Conservation (phyloP, 352 stramenopile species). For the Aphanomyces invadans region DNA sequence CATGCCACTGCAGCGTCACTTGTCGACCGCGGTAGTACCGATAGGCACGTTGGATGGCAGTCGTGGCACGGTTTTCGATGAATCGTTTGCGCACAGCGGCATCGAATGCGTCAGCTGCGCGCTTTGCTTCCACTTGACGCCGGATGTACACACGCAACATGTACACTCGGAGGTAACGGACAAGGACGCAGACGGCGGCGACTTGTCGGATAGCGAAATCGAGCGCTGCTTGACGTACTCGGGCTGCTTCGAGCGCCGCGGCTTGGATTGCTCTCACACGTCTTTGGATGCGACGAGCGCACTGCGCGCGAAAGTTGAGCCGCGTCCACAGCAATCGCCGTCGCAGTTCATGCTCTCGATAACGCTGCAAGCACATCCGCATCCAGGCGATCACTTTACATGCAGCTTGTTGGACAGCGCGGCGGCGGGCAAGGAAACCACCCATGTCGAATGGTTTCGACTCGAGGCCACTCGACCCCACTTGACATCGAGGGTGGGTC, state of each 20-base stretch:
- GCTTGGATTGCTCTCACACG: constrained; percentile 36
- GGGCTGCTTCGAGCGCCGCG: constrained; percentile 27
- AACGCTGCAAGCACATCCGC: background rate
- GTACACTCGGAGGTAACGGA: constrained; percentile 30
- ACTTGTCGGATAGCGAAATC: constrained; percentile 31
- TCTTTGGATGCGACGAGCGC: constrained; percentile 42
- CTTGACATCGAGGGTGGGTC: constrained; percentile 35
- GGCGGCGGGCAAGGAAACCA: constrained; percentile 36
- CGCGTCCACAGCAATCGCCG: background rate
- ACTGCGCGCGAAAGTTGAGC: constrained; percentile 39
- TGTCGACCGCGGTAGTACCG: constrained; percentile 38
- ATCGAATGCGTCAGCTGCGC: constrained; percentile 34
- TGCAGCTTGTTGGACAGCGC: constrained; percentile 13
- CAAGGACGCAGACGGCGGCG: constrained; percentile 29
- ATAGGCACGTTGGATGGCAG: constrained; percentile 34
- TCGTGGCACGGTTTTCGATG: constrained; percentile 30
- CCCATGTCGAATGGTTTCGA: constrained; percentile 45
- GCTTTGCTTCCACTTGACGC: constrained; percentile 33
- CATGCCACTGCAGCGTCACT: constrained; percentile 27
- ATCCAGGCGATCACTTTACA: constrained; percentile 3
- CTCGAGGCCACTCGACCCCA: constrained; percentile 36
- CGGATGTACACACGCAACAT: constrained; percentile 32
- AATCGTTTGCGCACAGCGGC: constrained; percentile 1
- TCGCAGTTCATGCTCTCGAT: background rate
- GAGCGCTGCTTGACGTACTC: constrained; percentile 26